Evolutionary conservation across 2,329 filamentous ascomycete genomes (phyloP).

Genomic region (Pseudogymnoascus verrucosus): DNA sequence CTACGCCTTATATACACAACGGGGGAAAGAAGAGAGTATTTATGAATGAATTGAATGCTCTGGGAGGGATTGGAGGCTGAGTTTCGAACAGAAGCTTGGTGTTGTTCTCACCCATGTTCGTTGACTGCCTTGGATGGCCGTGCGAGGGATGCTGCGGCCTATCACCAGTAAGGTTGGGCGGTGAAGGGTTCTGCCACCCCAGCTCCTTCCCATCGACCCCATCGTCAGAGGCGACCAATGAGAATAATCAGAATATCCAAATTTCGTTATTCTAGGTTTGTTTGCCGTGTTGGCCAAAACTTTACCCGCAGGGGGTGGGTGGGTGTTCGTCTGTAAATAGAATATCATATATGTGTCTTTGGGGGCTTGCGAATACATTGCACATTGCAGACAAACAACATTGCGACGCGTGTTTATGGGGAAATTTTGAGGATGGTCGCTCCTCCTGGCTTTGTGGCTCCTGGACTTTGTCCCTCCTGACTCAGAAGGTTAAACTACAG

Average conservation of each 20-base stretch:
- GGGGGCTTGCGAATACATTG: background rate
- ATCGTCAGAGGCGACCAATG: background rate
- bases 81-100: background rate
- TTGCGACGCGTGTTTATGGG: background rate
- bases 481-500: background rate
- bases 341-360: slow-evolving; percentile 4
- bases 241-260: background rate
- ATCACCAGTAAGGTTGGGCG: slow-evolving; percentile 1
- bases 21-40: background rate
- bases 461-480: background rate
- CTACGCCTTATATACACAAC: background rate
- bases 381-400: background rate
- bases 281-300: background rate
- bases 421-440: background rate
- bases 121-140: slow-evolving; percentile 7
- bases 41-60: background rate
- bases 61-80: slow-evolving; percentile 3
- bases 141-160: slow-evolving; percentile 2
- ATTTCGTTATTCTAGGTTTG: background rate
- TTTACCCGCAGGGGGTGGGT: background rate
- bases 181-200: slow-evolving; percentile 6
- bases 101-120: background rate
- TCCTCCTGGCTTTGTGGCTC: background rate
- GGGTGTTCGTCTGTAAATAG: background rate
- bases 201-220: background rate